Evolutionary conservation across 495 filamentous ascomycete genomes (phyloP).

Genomic region (Sordaria brevicollis): DNA sequence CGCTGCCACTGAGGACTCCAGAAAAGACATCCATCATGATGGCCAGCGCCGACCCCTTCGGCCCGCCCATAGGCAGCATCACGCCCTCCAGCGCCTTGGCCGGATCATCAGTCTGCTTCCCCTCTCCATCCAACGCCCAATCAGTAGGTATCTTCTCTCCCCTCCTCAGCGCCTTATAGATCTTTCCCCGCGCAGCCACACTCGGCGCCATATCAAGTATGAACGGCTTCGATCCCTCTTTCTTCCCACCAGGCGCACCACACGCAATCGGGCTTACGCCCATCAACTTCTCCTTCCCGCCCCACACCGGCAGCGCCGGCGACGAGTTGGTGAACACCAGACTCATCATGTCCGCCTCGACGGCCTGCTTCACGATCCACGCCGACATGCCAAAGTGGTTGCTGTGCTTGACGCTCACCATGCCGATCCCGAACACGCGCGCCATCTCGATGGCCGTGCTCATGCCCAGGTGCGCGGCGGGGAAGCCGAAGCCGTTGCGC

Average conservation of each 20-base stretch:
- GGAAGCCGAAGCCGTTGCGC: conserved; percentile 65
- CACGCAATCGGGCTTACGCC: conserved; percentile 72
- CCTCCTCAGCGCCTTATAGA: conserved; percentile 60
- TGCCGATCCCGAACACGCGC: conserved; percentile 54
- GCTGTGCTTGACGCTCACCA: conserved; percentile 60
- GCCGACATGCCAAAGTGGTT: conserved; percentile 80
- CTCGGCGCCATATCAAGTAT: conserved; percentile 73
- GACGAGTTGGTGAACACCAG: conserved; percentile 74
- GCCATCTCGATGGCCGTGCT: conserved; percentile 53
- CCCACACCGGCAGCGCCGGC: conserved; percentile 65
- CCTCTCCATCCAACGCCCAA: conserved; percentile 67
- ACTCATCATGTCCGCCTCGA: conserved; percentile 61
- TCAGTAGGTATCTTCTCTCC: conserved; percentile 64
- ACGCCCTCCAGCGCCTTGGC: conserved; percentile 54
- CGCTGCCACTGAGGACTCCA: conserved; percentile 57
- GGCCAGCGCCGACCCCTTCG: conserved; percentile 60
- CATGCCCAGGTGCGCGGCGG: conserved; percentile 56
- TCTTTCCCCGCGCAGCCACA: conserved; percentile 63
- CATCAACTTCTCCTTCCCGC: conserved; percentile 55
- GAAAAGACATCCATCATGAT: conserved; percentile 86
- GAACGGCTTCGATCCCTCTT: conserved; percentile 35
- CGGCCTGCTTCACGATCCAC: conserved; percentile 65
- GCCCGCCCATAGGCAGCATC: conserved; percentile 74
- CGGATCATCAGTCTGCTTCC: conserved; percentile 58
- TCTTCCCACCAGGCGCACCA: conserved; percentile 53